Evolutionary conservation across 2,329 filamentous ascomycete genomes (phyloP).

Genomic region (Microsporum audouinii): DNA sequence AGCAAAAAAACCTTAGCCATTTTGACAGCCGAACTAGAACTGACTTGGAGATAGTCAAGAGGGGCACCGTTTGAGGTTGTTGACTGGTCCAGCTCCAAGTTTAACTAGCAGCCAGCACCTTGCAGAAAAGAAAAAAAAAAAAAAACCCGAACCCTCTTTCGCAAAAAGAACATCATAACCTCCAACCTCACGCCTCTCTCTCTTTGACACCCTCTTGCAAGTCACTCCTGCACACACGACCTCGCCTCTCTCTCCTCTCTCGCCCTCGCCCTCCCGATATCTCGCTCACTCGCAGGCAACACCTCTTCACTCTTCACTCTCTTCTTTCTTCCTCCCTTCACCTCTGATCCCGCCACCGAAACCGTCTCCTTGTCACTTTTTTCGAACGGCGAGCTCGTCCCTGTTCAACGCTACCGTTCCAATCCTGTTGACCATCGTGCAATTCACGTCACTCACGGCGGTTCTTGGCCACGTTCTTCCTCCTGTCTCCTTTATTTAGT

Average conservation of each 20-base stretch:
- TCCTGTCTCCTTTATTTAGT: not conserved
- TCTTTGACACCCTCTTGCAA: not conserved
- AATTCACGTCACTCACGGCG: not conserved
- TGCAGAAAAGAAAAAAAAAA: not conserved
- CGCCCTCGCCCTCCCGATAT: not conserved
- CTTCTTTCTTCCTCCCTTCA: not conserved
- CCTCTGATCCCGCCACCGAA: not conserved
- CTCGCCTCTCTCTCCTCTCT: not conserved
- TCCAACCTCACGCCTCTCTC: not conserved
- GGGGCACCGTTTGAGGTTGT: not conserved
- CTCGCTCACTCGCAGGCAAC: not conserved
- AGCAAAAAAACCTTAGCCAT: not conserved
- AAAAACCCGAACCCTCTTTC: not conserved
- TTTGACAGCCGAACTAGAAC: not conserved
- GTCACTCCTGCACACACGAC: not conserved
- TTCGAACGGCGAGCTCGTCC: not conserved
- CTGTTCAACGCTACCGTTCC: no score
- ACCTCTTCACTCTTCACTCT: not conserved
- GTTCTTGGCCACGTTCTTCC: not conserved
- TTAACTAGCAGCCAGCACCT: not conserved
- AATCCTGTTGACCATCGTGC: not conserved
- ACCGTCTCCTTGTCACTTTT: not conserved
- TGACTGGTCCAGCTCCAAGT: not conserved
- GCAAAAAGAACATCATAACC: not conserved
- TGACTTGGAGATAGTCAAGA: slow-evolving; percentile 1